A percentile compares a stretch with the other conserved stretches of the same genome.
Conservation (phyloP, 129 eudicot genomes). For the Centella asiatica region DNA sequence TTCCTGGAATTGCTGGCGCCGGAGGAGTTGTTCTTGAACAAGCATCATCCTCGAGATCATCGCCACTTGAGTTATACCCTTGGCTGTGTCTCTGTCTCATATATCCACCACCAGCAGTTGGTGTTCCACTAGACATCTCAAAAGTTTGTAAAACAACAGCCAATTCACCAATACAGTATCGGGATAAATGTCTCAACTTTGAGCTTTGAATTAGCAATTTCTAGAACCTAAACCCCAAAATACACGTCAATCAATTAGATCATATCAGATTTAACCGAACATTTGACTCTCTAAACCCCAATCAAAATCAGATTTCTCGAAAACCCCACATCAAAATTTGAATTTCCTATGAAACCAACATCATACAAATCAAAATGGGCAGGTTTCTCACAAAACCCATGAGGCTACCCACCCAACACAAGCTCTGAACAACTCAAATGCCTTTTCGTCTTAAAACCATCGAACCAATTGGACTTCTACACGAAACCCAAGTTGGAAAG, state of each 20-base stretch:
- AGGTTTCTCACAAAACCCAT: conserved; percentile 3
- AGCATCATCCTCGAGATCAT: conserved; percentile 93
- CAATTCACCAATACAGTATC: too few species aligned
- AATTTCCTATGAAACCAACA: conserved; percentile 25
- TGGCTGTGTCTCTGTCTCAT: conserved; percentile 89
- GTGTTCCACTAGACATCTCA: conserved; percentile 87
- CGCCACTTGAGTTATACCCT: conserved; percentile 82
- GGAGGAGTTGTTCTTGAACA: conserved; percentile 48
- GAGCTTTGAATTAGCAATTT: background rate
- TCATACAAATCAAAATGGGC: conserved; percentile 16
- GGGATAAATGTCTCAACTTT: too few species aligned
- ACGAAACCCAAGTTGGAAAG: conserved; percentile 1
- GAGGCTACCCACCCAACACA: background rate
- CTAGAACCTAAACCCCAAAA: conserved; percentile 15
- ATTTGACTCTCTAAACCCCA: conserved; percentile 31
- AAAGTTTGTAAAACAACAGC: background rate
- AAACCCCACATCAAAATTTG: conserved; percentile 21
- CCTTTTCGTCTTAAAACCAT: conserved; percentile 7
- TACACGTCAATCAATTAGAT: conserved; percentile 4
- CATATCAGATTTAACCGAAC: conserved; percentile 23
- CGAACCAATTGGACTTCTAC: background rate
- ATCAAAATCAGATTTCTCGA: conserved; percentile 6
- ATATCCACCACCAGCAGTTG: conserved; percentile 54
- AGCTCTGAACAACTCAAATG: background rate
- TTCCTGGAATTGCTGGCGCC: conserved; percentile 33